A percentile compares a stretch with the other conserved stretches of the same genome.
Evolutionary conservation across 2,329 filamentous ascomycete species (phyloP).

Genomic region (Pseudogymnoascus sp.): DNA sequence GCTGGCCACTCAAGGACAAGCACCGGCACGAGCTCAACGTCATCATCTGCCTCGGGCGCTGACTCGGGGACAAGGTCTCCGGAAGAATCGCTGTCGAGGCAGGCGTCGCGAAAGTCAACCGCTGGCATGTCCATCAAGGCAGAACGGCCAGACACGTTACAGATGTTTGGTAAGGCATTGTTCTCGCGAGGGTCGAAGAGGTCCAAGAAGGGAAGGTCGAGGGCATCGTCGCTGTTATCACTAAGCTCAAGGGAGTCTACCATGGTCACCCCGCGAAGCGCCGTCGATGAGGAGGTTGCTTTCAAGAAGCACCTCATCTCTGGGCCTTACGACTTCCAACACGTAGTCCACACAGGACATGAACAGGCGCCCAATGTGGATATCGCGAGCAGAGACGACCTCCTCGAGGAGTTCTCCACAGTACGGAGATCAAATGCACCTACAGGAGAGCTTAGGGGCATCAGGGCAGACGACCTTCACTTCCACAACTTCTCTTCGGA

Average conservation of each 20-base stretch:
- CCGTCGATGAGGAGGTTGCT: not conserved
- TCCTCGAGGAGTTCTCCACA: slow-evolving; percentile 37
- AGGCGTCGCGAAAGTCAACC: slow-evolving; percentile 47
- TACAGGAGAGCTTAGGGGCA: slow-evolving; percentile 30
- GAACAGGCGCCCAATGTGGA: slow-evolving; percentile 36
- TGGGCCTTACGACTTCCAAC: slow-evolving; percentile 57
- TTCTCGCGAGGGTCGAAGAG: slow-evolving; percentile 45
- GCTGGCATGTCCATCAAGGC: slow-evolving; percentile 40
- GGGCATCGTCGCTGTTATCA: slow-evolving; percentile 5
- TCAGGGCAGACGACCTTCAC: slow-evolving; percentile 34
- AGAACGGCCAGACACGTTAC: slow-evolving; percentile 50
- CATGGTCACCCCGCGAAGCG: not conserved
- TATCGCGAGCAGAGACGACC: slow-evolving; percentile 33
- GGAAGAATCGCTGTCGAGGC: slow-evolving; percentile 39
- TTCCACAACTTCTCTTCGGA: slow-evolving; percentile 43
- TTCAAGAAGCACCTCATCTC: slow-evolving; percentile 46
- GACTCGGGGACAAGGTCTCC: slow-evolving; percentile 22
- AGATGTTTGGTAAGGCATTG: slow-evolving; percentile 50
- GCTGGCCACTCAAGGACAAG: slow-evolving; percentile 38
- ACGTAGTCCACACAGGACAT: slow-evolving; percentile 49
- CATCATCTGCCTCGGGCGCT: slow-evolving; percentile 41
- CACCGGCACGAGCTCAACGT: slow-evolving; percentile 46
- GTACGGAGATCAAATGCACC: slow-evolving; percentile 32
- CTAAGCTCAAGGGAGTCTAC: not conserved
- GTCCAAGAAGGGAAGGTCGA: slow-evolving; percentile 39